These are phyloP conservation scores for Rubus parviflorus DNA, from an alignment of 306 rosid genomes.

Conservation along the genomic window DNA sequence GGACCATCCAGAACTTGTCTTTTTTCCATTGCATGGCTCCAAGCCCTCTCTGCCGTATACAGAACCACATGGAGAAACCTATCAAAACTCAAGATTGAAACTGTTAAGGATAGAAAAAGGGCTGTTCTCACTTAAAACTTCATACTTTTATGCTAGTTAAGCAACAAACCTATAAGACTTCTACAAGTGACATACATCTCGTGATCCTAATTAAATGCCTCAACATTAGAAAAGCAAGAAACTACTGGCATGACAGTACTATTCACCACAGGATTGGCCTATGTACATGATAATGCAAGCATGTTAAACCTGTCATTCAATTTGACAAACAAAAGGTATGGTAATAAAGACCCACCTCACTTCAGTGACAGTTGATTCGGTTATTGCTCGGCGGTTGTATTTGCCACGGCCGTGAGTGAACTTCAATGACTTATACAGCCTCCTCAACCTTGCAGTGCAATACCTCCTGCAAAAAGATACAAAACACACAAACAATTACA, in stretches of 20 bases:
- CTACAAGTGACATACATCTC: not conserved
- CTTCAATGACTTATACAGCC: slow-evolving; percentile 89
- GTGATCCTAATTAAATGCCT: not conserved
- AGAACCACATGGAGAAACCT: slow-evolving; percentile 93
- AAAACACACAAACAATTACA: not conserved
- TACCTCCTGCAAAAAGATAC: slow-evolving; percentile 61
- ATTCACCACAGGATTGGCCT: not conserved
- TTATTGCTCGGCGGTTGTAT: slow-evolving; percentile 57
- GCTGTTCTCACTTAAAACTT: slow-evolving; percentile 9
- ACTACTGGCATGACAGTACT: too few relatives aligned
- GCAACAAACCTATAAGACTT: not conserved
- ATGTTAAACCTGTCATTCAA: not conserved
- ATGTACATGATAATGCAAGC: not conserved
- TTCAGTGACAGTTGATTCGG: slow-evolving; percentile 82
- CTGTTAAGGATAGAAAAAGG: slow-evolving; percentile 5
- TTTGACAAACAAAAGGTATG: not conserved
- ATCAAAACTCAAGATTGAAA: slow-evolving; percentile 37
- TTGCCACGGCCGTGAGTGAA: slow-evolving; percentile 99
- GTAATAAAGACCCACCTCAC: slow-evolving; percentile 56
- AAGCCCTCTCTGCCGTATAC: slow-evolving; percentile 93
- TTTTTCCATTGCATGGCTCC: slow-evolving; percentile 99
- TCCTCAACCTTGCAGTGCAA: slow-evolving; percentile 91
- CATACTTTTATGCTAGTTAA: not conserved
- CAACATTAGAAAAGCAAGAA: not conserved
- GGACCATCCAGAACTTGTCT: slow-evolving; percentile 97